phyloP scores from a whole-genome alignment of 495 filamentous ascomycete genomes.

The Parathielavia appendiculata region DNA sequence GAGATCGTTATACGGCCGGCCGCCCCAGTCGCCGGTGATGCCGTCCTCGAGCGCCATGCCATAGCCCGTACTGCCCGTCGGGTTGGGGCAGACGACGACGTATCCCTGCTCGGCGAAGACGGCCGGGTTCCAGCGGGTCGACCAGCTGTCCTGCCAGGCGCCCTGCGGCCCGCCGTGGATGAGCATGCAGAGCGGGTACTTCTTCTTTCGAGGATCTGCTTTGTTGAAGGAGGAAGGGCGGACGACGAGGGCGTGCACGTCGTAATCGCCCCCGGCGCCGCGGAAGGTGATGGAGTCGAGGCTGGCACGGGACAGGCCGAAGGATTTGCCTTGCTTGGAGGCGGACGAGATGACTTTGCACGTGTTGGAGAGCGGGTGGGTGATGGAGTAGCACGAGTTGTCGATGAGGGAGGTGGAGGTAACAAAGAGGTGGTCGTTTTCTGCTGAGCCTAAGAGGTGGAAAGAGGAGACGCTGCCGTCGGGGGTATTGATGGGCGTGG shows the following conservation, averaged over 20 bases:
- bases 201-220: conserved; percentile 35
- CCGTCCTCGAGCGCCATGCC: conserved; percentile 74
- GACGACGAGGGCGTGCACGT: conserved; percentile 73
- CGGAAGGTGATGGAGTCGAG: conserved; percentile 69
- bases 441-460: conserved; percentile 43
- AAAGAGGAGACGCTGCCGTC: conserved; percentile 58
- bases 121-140: conserved; percentile 85
- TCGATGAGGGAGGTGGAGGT: conserved; percentile 63
- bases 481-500: conserved; percentile 50
- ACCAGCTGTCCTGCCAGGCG: conserved; percentile 79
- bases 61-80: conserved; percentile 81
- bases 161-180: conserved; percentile 90
- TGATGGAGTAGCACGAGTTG: conserved; percentile 60
- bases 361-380: conserved; percentile 48
- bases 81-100: conserved; percentile 81
- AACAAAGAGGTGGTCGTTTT: conserved; percentile 51
- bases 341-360: conserved; percentile 56
- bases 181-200: conserved; percentile 76
- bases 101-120: conserved; percentile 91
- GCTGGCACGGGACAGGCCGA: conserved; percentile 59
- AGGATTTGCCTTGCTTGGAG: conserved; percentile 60
- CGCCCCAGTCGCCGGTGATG: conserved; percentile 75
- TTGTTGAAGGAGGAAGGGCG: conserved; percentile 60
- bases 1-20: conserved; percentile 72
- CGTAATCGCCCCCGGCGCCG: conserved; percentile 43